Percentiles rank a stretch among this genome's conserved stretches.
Evolutionary conservation across 345 rosid genomes (phyloP).

Genomic region (Brassica cretica): DNA sequence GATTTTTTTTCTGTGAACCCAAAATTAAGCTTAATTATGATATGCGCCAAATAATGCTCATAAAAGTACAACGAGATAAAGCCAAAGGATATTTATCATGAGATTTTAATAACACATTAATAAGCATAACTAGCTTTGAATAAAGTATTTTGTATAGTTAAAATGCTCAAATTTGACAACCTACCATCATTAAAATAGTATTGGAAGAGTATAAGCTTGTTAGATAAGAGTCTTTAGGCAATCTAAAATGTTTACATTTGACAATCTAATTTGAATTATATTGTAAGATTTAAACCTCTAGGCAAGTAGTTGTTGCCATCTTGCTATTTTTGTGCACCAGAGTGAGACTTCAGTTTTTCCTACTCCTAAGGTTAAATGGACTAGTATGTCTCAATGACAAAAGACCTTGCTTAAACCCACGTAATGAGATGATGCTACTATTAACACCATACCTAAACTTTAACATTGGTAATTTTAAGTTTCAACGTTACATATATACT

Average conservation of each 20-base stretch:
- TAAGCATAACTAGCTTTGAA: neutral
- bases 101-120: neutral
- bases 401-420: neutral
- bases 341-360: neutral
- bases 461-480: neutral
- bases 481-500: neutral
- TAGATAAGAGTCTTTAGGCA: neutral
- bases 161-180: neutral
- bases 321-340: neutral
- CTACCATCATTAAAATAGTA: neutral
- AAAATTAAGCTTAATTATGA: neutral
- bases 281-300: neutral
- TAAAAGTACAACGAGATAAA: neutral
- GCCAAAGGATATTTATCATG: neutral
- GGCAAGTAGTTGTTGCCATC: neutral
- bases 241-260: neutral
- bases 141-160: neutral
- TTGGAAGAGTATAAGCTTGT: neutral
- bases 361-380: neutral
- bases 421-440: neutral
- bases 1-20: neutral
- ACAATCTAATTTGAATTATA: neutral
- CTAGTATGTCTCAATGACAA: neutral
- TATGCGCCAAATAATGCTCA: neutral
- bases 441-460: neutral